A percentile compares a stretch with the other conserved stretches of the same genome.
These are phyloP conservation scores for Neoscytalidium dimidiatum DNA, from an alignment of 2,329 filamentous ascomycete species.

Conservation along the genomic window DNA sequence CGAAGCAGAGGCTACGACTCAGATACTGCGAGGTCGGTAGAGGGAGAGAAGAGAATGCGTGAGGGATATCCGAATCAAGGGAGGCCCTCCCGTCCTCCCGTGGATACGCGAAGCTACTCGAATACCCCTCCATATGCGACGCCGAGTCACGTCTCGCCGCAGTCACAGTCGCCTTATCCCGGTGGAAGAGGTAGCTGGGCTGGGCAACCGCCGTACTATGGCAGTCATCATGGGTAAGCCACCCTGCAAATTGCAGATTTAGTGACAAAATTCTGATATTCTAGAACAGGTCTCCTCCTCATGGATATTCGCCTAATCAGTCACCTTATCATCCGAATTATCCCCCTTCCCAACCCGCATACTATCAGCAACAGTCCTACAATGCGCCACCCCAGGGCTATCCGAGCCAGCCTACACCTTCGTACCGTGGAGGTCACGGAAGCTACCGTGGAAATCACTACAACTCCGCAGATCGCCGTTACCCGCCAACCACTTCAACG, in stretches of 20 bases:
- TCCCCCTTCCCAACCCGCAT: conserved; percentile 52
- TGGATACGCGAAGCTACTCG: conserved; percentile 52
- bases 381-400: conserved; percentile 59
- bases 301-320: conserved; percentile 59
- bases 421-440: conserved; percentile 55
- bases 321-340: conserved; percentile 55
- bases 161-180: conserved; percentile 61
- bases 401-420: conserved; percentile 42
- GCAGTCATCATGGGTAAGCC: conserved; percentile 54
- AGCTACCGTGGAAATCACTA: conserved; percentile 64
- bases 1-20: conserved; percentile 34
- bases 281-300: conserved; percentile 44
- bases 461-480: conserved; percentile 48
- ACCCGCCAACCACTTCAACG: conserved; percentile 47
- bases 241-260: conserved; percentile 22
- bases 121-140: conserved; percentile 60
- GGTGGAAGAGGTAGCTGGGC: conserved; percentile 57
- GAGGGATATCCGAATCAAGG: conserved; percentile 38
- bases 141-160: conserved; percentile 63
- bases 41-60: conserved; percentile 31
- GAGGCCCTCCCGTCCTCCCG: conserved; percentile 42
- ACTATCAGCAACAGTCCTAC: conserved; percentile 54
- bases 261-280: conserved; percentile 28
- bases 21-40: conserved; percentile 31
- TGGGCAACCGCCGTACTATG: conserved; percentile 46